Conservation (phyloP, 2,329 filamentous ascomycete species). For the Stachybotrys elegans region DNA sequence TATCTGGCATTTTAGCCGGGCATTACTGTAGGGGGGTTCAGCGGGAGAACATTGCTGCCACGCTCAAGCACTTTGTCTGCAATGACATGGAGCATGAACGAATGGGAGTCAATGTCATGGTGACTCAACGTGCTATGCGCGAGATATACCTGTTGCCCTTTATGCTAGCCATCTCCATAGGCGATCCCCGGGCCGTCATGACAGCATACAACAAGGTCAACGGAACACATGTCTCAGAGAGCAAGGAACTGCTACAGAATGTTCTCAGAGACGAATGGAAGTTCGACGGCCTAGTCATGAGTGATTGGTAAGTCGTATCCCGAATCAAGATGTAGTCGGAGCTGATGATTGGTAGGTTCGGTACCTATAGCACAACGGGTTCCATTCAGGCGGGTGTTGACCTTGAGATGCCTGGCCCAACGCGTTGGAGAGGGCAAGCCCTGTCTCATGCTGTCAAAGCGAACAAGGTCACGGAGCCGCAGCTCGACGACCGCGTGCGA, state of each 20-base stretch:
- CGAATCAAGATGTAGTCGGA: slow-evolving; percentile 23
- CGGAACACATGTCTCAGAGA: slow-evolving; percentile 33
- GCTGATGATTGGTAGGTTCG: not conserved
- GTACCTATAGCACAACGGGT: not conserved
- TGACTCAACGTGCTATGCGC: slow-evolving; percentile 10
- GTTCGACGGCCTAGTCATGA: slow-evolving; percentile 38
- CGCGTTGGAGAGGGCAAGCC: slow-evolving; percentile 18
- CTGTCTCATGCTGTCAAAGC: slow-evolving; percentile 18
- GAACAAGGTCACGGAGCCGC: slow-evolving; percentile 19
- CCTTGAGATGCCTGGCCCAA: slow-evolving; percentile 31
- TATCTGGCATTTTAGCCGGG: slow-evolving; percentile 28
- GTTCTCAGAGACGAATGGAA: slow-evolving; percentile 38
- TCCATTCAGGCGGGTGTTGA: slow-evolving; percentile 14
- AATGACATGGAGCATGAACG: slow-evolving; percentile 24
- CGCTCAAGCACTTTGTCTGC: slow-evolving; percentile 35
- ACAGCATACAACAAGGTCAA: slow-evolving; percentile 40
- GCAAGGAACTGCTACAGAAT: slow-evolving; percentile 28
- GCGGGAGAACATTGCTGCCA: slow-evolving; percentile 29
- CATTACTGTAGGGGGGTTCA: slow-evolving; percentile 27
- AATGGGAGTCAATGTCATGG: slow-evolving; percentile 10
- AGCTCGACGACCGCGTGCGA: slow-evolving; percentile 21
- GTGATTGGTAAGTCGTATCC: slow-evolving; percentile 35
- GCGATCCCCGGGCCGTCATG: slow-evolving; percentile 34
- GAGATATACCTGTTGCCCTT: slow-evolving; percentile 36
- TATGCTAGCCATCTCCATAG: slow-evolving; percentile 33